Percentiles rank a stretch among this genome's conserved stretches.
Conservation (phyloP, 2,329 filamentous ascomycete genomes). For the Aureobasidium vineae region DNA sequence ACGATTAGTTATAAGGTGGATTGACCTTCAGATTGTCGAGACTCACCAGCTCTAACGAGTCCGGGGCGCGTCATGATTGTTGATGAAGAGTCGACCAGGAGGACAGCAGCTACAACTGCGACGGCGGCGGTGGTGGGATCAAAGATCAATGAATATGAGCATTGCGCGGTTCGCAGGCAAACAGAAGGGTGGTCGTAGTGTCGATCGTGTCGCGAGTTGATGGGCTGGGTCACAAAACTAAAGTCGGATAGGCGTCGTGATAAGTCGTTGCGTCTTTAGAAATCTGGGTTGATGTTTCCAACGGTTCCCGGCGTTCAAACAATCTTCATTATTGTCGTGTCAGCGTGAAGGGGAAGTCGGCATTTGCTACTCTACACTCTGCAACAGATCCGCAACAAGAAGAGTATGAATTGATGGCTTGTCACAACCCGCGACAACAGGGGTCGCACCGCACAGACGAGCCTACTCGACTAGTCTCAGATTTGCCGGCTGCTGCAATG, state of each 20-base stretch:
- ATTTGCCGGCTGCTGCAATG: constrained; percentile 10
- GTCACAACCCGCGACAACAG: constrained; percentile 6
- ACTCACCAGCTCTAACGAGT: constrained; percentile 30
- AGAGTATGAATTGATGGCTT: constrained; percentile 5
- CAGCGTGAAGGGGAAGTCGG: not conserved
- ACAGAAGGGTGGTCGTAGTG: not conserved
- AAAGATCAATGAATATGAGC: not conserved
- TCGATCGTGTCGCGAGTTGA: not conserved
- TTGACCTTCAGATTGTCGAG: not conserved
- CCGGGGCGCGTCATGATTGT: constrained; percentile 29
- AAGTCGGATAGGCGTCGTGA: not conserved
- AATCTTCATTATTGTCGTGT: constrained; percentile 2
- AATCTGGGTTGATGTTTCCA: not conserved
- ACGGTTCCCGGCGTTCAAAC: constrained; percentile 11
- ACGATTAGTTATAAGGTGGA: not conserved
- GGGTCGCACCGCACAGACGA: not conserved
- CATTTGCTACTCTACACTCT: not conserved
- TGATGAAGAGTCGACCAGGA: not conserved
- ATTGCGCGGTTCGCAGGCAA: constrained; percentile 6
- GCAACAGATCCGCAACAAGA: not conserved
- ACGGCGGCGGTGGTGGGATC: not conserved
- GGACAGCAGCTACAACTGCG: not conserved
- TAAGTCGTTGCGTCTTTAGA: not conserved
- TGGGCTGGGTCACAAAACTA: not conserved
- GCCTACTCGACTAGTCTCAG: not conserved